phyloP scores from a whole-genome alignment of 2,329 filamentous ascomycete species.

The Aspergillus floridensis region DNA sequence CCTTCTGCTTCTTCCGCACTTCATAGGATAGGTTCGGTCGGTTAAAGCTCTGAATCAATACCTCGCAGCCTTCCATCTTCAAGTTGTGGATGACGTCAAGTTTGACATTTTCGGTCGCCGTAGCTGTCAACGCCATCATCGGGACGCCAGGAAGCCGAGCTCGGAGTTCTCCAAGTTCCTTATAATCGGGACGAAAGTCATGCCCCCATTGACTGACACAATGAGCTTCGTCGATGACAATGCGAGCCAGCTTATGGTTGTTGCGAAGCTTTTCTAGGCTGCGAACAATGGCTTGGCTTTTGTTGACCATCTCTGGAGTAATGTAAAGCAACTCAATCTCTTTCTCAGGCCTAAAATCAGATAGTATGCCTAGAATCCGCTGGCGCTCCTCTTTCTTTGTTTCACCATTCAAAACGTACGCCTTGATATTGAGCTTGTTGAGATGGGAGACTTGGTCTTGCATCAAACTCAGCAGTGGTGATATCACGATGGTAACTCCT shows the following conservation, averaged over 20 bases:
- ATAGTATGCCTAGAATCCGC: conserved; percentile 64
- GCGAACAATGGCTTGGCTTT: conserved; percentile 67
- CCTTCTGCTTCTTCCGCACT: conserved; percentile 68
- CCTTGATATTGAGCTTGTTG: conserved; percentile 69
- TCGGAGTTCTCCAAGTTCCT: conserved; percentile 73
- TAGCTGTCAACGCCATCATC: conserved; percentile 92
- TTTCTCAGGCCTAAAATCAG: conserved; percentile 65
- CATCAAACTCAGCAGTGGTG: conserved; percentile 92
- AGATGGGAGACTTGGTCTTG: conserved; percentile 92
- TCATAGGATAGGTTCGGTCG: conserved; percentile 92
- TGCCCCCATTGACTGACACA: conserved; percentile 99
- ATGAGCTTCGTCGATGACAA: conserved; percentile 98
- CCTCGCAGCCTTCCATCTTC: conserved; percentile 72
- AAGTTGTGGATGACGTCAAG: conserved; percentile 88
- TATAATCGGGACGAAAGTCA: conserved; percentile 96
- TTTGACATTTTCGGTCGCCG: conserved; percentile 89
- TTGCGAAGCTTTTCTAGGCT: conserved; percentile 67
- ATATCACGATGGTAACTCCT: conserved; percentile 92
- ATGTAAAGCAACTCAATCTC: conserved; percentile 87
- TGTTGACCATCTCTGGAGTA: conserved; percentile 93
- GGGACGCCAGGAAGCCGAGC: conserved; percentile 73
- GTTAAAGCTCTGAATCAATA: conserved; percentile 93
- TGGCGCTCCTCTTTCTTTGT: conserved; percentile 61
- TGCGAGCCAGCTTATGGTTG: conserved; percentile 72
- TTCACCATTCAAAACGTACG: conserved; percentile 78